Evolutionary conservation across 1,139 yeast genomes (phyloP), one percentile per base, ranked within the genome.

Genomic region (Trichomonascaceae sp.): DNA sequence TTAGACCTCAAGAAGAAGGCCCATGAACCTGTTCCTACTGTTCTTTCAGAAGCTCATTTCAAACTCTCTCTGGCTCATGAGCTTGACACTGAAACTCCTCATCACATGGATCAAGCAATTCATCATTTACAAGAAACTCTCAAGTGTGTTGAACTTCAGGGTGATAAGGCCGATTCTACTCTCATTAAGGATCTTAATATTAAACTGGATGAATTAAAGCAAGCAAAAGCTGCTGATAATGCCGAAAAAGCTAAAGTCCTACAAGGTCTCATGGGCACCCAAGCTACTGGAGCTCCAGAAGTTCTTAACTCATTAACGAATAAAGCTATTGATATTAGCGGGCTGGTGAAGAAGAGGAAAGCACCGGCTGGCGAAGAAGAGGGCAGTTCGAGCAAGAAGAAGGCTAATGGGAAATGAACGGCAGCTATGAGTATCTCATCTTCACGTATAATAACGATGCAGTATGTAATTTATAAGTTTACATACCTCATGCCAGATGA

Each of bases 41-140:
- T 83, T 43, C 75, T 89, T 8, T 83, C 93, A 2, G 96, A 89
- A 65, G 84, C 90, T 0, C 88, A 87, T 68, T 88, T 85, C 71
- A 89, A 89, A 69, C 74, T 88, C 43, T 85, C 96, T 0, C 74
- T 90, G 50, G 95, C 96, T 0, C 74, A 81, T 56, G 96, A 90
- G 63, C 85, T 86, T 62, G 76, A 78, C 15, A 80, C 79, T 59
- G 77, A 78, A 0, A 70, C 70, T 1, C 49, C 55, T 18, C 45
- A 43, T 32, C 43, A 49, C 15, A 51, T 50, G 32, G 63, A 67
- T 3, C 74, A 75, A 57, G 87, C 95, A 0, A 80, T 83, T 6
- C 74, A 74, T 39, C 83, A 85, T 56, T 77, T 85, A 74, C 70
- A 75, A 55, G 67, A 72, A 52, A 89, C 96, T 1, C 76, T 88